Base-by-base conservation (phyloP, 192 early-diverging fungal species). In the Coemansia sp. region DNA sequence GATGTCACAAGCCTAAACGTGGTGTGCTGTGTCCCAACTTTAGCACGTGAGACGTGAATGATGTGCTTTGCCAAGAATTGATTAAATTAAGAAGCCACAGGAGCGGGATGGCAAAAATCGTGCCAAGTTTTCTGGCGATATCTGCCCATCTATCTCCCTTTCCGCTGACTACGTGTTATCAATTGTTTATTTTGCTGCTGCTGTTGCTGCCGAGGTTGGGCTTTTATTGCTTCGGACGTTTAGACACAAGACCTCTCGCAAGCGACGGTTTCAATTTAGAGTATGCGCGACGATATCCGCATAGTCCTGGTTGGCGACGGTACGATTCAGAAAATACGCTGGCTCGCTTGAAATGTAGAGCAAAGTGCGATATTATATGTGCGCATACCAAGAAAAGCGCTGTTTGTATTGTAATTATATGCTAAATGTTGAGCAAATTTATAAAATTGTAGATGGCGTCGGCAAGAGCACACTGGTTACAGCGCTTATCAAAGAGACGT, bases 391-490 rank as follows among this genome's bases (percentile, higher is more conserved):
- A n/a, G n/a, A n/a, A n/a, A n/a, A n/a, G n/a, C n/a, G n/a, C n/a
- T n/a, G n/a, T n/a, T n/a, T n/a, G n/a, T n/a, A n/a, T n/a, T n/a
- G n/a, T n/a, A n/a, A n/a, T n/a, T n/a, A 27, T 59, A 33, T 57
- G 17, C 42, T 39, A 34, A 43, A 15, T 22, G 21, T 48, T 48
- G 12, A 4, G 4, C 41, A n/a, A 43, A 38, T 38, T 57, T 50
- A 11, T 49, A 43, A 43, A 18, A 10, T 46, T 45, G 51, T 73
- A 81, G 79, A 92, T 69, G 86, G 87, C 41, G 94, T 95, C 53
- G 97, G 97, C 52, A 99, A 99, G 67, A 94, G 92, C 70, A 94
- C 97, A 22, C 73, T 99, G 57, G 92, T 99, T 56, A 96, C 93
- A 24, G 90, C 94, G 13, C 87, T 99, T 40, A 98, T 98, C 63